phyloP scores from a whole-genome alignment of 1,139 yeast species.

The Sugiyamaella grinbergsii region DNA sequence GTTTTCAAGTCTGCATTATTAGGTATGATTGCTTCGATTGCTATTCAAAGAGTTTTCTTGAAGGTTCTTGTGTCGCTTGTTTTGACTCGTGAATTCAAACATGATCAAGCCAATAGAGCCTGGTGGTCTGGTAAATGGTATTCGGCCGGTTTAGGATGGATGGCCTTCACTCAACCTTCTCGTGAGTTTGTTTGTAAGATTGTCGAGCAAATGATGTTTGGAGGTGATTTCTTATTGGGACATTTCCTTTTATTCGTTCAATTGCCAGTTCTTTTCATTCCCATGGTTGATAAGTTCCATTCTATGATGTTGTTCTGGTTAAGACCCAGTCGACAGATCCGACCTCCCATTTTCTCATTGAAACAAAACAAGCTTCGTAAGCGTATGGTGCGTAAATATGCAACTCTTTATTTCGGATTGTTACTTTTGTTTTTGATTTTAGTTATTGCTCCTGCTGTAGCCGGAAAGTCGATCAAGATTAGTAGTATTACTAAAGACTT shows the following conservation, averaged over 20 bases:
- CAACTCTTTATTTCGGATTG: conserved; percentile 73
- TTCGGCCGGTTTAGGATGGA: conserved; percentile 90
- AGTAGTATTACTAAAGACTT: conserved; percentile 29
- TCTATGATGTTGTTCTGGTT: conserved; percentile 98
- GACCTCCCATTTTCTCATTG: conserved; percentile 97
- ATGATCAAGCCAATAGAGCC: conserved; percentile 94
- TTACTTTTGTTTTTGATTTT: conserved; percentile 70
- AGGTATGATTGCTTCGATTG: conserved; percentile 82
- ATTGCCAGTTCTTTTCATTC: conserved; percentile 82
- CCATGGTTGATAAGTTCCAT: conserved; percentile 96
- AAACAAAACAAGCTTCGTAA: conserved; percentile 97
- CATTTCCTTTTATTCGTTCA: conserved; percentile 86
- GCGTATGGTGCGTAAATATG: conserved; percentile 97
- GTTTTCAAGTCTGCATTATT: conserved; percentile 81
- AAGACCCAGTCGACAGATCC: conserved; percentile 94
- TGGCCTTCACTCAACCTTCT: conserved; percentile 94
- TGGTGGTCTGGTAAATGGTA: conserved; percentile 99
- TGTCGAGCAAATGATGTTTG: conserved; percentile 92
- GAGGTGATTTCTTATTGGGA: conserved; percentile 94
- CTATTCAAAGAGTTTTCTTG: conserved; percentile 85
- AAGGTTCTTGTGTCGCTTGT: conserved; percentile 76
- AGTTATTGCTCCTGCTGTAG: conserved; percentile 89
- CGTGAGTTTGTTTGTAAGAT: conserved; percentile 95
- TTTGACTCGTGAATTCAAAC: conserved; percentile 96
- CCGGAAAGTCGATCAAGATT: conserved; percentile 39